Evolutionary conservation across 306 rosid species (phyloP).

Genomic region (Trifolium pratense): DNA sequence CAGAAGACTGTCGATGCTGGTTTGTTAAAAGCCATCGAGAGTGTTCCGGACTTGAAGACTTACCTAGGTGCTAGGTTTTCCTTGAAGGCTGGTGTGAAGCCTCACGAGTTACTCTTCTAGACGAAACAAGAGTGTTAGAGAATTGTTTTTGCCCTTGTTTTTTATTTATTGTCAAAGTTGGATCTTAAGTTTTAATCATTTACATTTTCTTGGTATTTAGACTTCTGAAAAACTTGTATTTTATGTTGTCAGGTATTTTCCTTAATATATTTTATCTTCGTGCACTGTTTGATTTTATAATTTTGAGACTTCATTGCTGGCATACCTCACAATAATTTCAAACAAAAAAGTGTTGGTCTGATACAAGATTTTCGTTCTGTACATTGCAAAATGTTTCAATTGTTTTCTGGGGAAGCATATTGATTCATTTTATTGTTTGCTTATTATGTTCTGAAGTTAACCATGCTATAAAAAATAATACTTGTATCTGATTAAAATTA

Average conservation of each 20-base stretch:
- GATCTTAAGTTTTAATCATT: slow-evolving; percentile 4
- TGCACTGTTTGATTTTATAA: neutral
- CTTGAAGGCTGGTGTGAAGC: slow-evolving; percentile 42
- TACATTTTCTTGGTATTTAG: slow-evolving; percentile 8
- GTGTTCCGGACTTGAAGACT: slow-evolving; percentile 69
- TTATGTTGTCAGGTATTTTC: neutral
- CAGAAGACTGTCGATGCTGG: slow-evolving; percentile 68
- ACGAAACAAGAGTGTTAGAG: neutral
- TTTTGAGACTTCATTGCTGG: neutral
- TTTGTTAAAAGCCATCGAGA: slow-evolving; percentile 64
- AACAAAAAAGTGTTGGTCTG: neutral
- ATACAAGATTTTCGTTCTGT: neutral
- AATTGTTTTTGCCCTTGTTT: slow-evolving; percentile 28
- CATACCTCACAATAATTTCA: neutral
- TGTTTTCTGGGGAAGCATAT: no score
- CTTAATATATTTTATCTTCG: slow-evolving; percentile 4
- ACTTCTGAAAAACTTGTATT: slow-evolving; percentile 18
- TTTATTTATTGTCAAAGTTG: slow-evolving; percentile 7
- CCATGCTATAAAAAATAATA: no score
- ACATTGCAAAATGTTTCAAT: neutral
- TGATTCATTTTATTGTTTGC: neutral
- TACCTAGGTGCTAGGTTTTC: slow-evolving; percentile 73
- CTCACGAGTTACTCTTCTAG: slow-evolving; percentile 42
- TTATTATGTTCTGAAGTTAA: neutral
- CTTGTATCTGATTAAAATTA: no score